Evolutionary conservation across 1,284 basidiomycete species (phyloP).

Genomic region (Tilletia setariae): DNA sequence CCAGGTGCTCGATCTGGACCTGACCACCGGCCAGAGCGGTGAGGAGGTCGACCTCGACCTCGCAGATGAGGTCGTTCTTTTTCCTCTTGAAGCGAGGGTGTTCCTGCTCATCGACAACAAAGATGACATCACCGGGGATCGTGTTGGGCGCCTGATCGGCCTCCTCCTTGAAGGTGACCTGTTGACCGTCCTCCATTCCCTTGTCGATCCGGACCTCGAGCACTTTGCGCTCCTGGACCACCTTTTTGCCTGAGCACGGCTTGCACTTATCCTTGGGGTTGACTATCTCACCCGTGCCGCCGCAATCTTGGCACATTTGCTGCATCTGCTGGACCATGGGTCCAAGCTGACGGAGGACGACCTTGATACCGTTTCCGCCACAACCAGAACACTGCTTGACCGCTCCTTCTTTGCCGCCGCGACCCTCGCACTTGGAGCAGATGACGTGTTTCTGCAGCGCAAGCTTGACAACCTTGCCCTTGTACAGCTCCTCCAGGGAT

Average conservation of each 20-base stretch:
- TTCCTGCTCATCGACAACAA: slow-evolving; percentile 92
- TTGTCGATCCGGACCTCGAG: slow-evolving; percentile 99
- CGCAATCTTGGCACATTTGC: slow-evolving; percentile 87
- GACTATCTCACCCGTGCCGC: slow-evolving; percentile 87
- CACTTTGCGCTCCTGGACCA: slow-evolving; percentile 90
- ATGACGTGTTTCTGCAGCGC: slow-evolving; percentile 93
- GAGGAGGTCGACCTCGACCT: slow-evolving; percentile 86
- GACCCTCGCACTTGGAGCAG: slow-evolving; percentile 88
- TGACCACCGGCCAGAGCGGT: slow-evolving; percentile 91
- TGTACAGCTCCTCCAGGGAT: slow-evolving; percentile 95
- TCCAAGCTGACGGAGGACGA: slow-evolving; percentile 85
- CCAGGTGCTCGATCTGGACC: slow-evolving; percentile 86
- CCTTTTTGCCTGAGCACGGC: slow-evolving; percentile 93
- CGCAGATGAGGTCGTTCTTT: slow-evolving; percentile 83
- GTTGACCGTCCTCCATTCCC: slow-evolving; percentile 98
- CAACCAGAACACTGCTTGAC: slow-evolving; percentile 77
- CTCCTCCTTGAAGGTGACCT: slow-evolving; percentile 89
- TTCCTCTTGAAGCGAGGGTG: slow-evolving; percentile 88
- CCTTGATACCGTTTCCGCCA: slow-evolving; percentile 83
- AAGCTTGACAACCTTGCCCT: slow-evolving; percentile 96
- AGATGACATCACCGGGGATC: slow-evolving; percentile 91
- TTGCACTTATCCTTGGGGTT: slow-evolving; percentile 90
- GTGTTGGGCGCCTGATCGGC: slow-evolving; percentile 91
- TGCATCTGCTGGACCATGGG: slow-evolving; percentile 99
- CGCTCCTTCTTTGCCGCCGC: slow-evolving; percentile 94